Base-by-base conservation (phyloP, 148 eudicot species). In the Spergularia bocconei region DNA sequence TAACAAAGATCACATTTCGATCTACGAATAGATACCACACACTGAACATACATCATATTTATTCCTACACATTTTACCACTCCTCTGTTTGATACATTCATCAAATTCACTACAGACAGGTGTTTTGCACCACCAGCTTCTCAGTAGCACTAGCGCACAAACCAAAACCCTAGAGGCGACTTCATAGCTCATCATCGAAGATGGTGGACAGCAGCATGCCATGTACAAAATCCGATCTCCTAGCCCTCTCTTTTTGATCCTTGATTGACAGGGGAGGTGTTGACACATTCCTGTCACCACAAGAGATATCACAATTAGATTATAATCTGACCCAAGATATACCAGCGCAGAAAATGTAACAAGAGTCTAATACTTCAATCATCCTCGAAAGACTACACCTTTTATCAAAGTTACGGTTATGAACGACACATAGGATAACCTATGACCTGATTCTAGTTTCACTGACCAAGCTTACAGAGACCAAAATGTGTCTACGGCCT, bases 161-260 rank as follows among this genome's bases (percentile, higher is more conserved):
- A 69, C 59, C 44, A 14, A 39, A 41, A 33, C 73, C 66, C 19
- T 10, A 58, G 14, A 25, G 33, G 9, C 20, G 44, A 19, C 81
- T 75, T 90, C 85, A 89, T 65, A 80, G 81, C 65, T 70, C 79
- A 69, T 87, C 92, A 44, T 88, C 87, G 67, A 91, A 77, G 51
- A 91, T 82, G 68, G 91, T 75, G 51, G 97, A 93, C 79, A 90
- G 59, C 75, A 93, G 75, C 79, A 93, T 63, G 57, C 87, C 89
- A 75, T 91, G 97, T 71, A 87, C 88, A 75, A 91, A 91, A 70
- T 86, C 91, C 5, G 90, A 82, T 65, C 93, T 88, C 78, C 79
- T 87, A 48, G 86, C 73, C 83, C 88, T 90, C 90, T 93, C 97
- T 80, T 90, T 90, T 75, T 88, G 86, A 78, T 93, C 98, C 80